Evolutionary conservation across 177 flowering plant genomes (phyloP).

Genomic region (Vitis hybrid): DNA sequence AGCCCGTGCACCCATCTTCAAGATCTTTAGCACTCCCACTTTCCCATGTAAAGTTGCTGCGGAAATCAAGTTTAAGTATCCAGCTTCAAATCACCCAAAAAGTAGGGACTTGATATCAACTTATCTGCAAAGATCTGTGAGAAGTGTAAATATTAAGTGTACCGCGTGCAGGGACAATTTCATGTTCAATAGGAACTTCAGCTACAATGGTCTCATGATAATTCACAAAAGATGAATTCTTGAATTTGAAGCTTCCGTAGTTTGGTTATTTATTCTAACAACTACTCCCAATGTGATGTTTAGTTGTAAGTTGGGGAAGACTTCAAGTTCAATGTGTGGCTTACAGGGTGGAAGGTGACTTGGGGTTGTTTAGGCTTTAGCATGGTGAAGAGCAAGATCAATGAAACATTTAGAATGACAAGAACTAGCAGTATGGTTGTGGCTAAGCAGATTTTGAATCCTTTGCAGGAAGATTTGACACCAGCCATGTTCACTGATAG

Average conservation of each 20-base stretch:
- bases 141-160: slow-evolving; percentile 16
- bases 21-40: slow-evolving; percentile 23
- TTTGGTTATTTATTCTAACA: slow-evolving; percentile 24
- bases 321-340: background rate
- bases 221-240: slow-evolving; percentile 14
- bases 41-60: slow-evolving; percentile 23
- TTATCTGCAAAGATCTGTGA: slow-evolving; percentile 19
- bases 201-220: slow-evolving; percentile 21
- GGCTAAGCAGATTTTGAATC: slow-evolving; percentile 30
- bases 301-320: slow-evolving; percentile 16
- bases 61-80: slow-evolving; percentile 27
- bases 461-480: slow-evolving; percentile 9
- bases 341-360: slow-evolving; percentile 14
- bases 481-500: background rate
- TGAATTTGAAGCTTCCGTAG: slow-evolving; percentile 33
- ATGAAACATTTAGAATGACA: slow-evolving; percentile 6
- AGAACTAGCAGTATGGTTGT: slow-evolving; percentile 15
- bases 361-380: slow-evolving; percentile 41
- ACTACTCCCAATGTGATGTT: slow-evolving; percentile 19
- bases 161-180: slow-evolving; percentile 18
- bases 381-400: slow-evolving; percentile 27
- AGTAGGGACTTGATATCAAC: slow-evolving; percentile 15
- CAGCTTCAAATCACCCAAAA: slow-evolving; percentile 17
- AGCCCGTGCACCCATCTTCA: slow-evolving; percentile 23
- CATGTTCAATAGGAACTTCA: slow-evolving; percentile 16